Evolutionary conservation across 192 early-diverging fungal species (phyloP), one percentile per base, ranked within the genome.

Genomic region (Coemansia sp.): DNA sequence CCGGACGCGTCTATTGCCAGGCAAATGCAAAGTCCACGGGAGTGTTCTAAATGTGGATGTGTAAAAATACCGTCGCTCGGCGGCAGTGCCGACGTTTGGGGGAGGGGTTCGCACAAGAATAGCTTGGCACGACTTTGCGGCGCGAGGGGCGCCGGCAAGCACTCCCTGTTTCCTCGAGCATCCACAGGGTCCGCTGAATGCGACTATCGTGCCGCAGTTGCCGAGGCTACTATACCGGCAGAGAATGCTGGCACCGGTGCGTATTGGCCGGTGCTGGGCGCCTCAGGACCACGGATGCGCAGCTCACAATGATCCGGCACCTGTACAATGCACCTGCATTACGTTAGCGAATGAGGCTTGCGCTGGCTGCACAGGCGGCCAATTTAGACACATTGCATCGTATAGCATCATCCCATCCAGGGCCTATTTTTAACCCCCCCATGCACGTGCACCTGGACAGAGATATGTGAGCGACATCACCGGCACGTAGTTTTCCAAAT

Each of bases 1-100:
- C n/a, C n/a, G n/a, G n/a, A n/a, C n/a, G n/a, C n/a, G n/a, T n/a
- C n/a, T n/a, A n/a, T n/a, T 15, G 51, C 30, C n/a, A 26, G 4
- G 25, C 38, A 53, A 40, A 28, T 40, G 51, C 26, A 31, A 17
- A 40, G 26, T 46, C 45, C 50, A 51, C 31, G 50, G 43, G 22
- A 15, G 38, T 12, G 50, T 60, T 51, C 58, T 52, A 60, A 36
- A 50, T 52, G 58, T 46, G 23, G 58, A 60, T 26, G 50, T 53
- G 58, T 60, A 60, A 53, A 53, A 53, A 53, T 60, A 60, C 49
- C 21, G 14, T 11, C 20, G 21, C 22, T 51, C 5, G 31, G 21
- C 49, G 26, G 14, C 5, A 15, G 14, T 29, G 45, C 4, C 20
- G 10, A 7, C 21, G 8, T 43, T 43, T 47, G 20, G 45, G 46